Conservation (phyloP, 1,284 basidiomycete genomes). For the Trametes versicolor region DNA sequence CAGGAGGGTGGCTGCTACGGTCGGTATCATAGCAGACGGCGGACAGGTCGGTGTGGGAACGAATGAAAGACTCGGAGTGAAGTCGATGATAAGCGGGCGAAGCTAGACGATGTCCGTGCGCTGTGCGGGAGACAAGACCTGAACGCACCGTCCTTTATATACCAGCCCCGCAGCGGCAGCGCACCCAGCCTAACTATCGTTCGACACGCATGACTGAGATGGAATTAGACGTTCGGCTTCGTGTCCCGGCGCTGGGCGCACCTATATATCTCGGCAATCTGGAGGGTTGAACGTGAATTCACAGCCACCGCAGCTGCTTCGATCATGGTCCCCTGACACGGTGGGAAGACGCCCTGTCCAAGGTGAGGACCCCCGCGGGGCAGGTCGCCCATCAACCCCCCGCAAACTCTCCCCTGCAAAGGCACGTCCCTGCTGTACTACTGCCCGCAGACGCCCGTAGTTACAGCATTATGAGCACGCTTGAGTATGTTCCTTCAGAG, state of each 20-base stretch:
- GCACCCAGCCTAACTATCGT: neutral
- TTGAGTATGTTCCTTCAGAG: no score
- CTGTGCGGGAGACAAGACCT: neutral
- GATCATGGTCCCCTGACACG: neutral
- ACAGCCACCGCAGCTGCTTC: conserved; percentile 4
- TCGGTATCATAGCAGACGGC: neutral
- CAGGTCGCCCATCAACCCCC: neutral
- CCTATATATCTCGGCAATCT: neutral
- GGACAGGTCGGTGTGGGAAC: neutral
- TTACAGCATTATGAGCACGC: no score
- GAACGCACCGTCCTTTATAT: neutral
- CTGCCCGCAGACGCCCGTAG: no score
- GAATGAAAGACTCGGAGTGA: neutral
- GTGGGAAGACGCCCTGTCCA: neutral
- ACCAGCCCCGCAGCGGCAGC: neutral
- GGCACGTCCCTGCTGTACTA: no score
- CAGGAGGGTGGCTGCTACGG: neutral
- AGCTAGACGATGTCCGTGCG: neutral
- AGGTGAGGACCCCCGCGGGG: neutral
- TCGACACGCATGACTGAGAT: neutral
- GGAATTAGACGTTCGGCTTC: no score
- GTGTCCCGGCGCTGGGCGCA: neutral
- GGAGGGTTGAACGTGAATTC: neutral
- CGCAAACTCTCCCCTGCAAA: neutral
- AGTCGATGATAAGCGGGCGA: neutral